Evolutionary conservation across 2,329 filamentous ascomycete species (phyloP), one percentile per base, ranked within the genome.

Genomic region (Leptographium radiaticola): DNA sequence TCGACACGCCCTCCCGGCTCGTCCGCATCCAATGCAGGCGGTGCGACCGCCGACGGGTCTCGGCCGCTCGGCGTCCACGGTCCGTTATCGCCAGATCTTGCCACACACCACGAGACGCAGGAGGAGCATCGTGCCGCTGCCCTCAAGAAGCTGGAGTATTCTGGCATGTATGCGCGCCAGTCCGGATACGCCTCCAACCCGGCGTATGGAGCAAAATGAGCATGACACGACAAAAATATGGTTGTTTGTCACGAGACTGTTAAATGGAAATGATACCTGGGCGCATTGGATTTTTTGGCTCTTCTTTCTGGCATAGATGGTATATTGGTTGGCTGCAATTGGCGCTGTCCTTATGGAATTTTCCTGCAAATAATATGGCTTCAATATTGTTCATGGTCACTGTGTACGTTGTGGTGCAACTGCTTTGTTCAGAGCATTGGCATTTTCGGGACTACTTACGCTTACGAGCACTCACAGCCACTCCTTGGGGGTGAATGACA

Each of bases 81-180:
- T 59, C 63, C 62, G 1, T 74, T 71, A 53, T 59, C 71, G 0
- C 66, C 67, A 0, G 75, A 75, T 53, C 57, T 79, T 31, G 55
- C 73, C 4, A 70, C 75, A 2, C 75, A 78, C 55, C 62, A 61
- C 10, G 75, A 79, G 65, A 72, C 70, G 2, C 61, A 57, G 0
- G 75, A 76, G 58, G 75, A 76, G 62, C 57, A 66, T 45, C 59
- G 59, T 9, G 55, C 56, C 33, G 60, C 66, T n/a, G 58, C 63
- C 8, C 55, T 63, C 10, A 61, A 57, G 51, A 60, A 60, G 55
- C 59, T 62, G 1, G 63, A 64, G 11, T 33, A 54, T 53, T 20
- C 31, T 13, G 25, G 12, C 6, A 20, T 10, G 9, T 31, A 48
- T 12, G 43, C 56, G 16, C 59, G 59, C 12, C 59, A 59, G 16